Evolutionary conservation across 1,284 basidiomycete species (phyloP).

Genomic region (Gymnopus androsaceus): DNA sequence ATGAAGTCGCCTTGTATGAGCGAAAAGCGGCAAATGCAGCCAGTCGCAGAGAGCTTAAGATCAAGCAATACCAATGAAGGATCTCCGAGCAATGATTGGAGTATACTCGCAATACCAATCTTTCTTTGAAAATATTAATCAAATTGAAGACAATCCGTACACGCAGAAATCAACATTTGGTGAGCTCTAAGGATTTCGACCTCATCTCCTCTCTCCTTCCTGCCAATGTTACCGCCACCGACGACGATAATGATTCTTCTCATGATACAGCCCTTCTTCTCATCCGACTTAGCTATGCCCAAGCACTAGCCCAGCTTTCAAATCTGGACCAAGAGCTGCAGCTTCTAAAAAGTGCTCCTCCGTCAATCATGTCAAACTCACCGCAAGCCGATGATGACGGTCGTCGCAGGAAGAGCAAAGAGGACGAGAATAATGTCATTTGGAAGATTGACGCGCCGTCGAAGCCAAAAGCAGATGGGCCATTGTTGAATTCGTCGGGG

Average conservation of each 20-base stretch:
- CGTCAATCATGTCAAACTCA: slow-evolving; percentile 35
- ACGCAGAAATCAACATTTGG: slow-evolving; percentile 45
- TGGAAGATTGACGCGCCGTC: slow-evolving; percentile 82
- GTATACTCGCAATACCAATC: slow-evolving; percentile 39
- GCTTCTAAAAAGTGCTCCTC: slow-evolving; percentile 63
- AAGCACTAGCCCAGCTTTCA: slow-evolving; percentile 69
- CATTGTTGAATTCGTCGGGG: slow-evolving; percentile 74
- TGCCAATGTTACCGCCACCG: slow-evolving; percentile 12
- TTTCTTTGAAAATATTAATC: too few species aligned
- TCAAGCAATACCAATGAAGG: slow-evolving; percentile 84
- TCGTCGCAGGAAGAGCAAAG: slow-evolving; percentile 35
- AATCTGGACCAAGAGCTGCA: slow-evolving; percentile 76
- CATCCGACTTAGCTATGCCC: slow-evolving; percentile 72
- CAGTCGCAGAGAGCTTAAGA: slow-evolving; percentile 80
- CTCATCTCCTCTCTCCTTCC: slow-evolving; percentile 64
- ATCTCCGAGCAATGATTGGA: slow-evolving; percentile 69
- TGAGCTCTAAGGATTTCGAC: slow-evolving; percentile 51
- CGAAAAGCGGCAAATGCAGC: slow-evolving; percentile 58
- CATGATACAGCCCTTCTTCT: slow-evolving; percentile 71
- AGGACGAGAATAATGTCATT: slow-evolving; percentile 52
- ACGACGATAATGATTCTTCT: slow-evolving; percentile 56
- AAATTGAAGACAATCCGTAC: slow-evolving; percentile 61
- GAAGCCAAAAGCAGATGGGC: slow-evolving; percentile 43
- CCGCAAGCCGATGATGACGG: slow-evolving; percentile 37
- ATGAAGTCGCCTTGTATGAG: slow-evolving; percentile 58